Conservation (phyloP, 2,329 filamentous ascomycete genomes). For the Orbilia quercus region DNA sequence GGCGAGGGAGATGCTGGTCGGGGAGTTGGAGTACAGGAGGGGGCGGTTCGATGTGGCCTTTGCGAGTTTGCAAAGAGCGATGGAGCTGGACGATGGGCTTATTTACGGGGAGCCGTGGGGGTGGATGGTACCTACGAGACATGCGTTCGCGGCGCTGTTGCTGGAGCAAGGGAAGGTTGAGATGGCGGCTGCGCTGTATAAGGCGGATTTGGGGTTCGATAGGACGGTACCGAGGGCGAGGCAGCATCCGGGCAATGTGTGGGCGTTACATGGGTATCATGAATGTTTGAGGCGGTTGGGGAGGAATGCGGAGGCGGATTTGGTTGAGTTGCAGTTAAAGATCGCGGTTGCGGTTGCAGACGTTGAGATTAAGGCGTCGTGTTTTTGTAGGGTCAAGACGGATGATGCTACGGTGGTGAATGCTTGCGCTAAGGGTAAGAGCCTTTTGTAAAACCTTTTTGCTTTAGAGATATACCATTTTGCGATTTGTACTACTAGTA, state of each 20-base stretch:
- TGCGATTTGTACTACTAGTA: slow-evolving; percentile 6
- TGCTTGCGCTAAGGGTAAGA: slow-evolving; percentile 15
- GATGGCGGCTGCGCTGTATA: slow-evolving; percentile 70
- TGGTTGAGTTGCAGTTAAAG: slow-evolving; percentile 67
- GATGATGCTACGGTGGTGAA: not conserved
- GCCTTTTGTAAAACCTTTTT: slow-evolving; percentile 9
- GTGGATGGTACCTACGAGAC: slow-evolving; percentile 80
- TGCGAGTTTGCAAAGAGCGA: slow-evolving; percentile 69
- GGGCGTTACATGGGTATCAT: slow-evolving; percentile 78
- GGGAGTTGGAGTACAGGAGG: slow-evolving; percentile 77
- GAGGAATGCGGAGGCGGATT: slow-evolving; percentile 65
- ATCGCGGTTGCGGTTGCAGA: slow-evolving; percentile 70
- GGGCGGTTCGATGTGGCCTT: slow-evolving; percentile 72
- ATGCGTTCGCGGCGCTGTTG: slow-evolving; percentile 76
- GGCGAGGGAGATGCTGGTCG: slow-evolving; percentile 73
- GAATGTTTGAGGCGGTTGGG: slow-evolving; percentile 74
- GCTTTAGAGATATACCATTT: slow-evolving; percentile 8
- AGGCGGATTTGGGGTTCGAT: slow-evolving; percentile 72
- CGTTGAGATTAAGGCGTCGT: slow-evolving; percentile 70
- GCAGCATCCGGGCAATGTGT: slow-evolving; percentile 78
- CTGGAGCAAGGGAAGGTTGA: slow-evolving; percentile 73
- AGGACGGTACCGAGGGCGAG: slow-evolving; percentile 72
- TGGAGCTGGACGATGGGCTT: slow-evolving; percentile 72
- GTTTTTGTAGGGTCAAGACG: slow-evolving; percentile 67
- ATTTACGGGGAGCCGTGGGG: slow-evolving; percentile 81